A percentile compares a stretch with the other conserved stretches of the same genome.
Conservation (phyloP, 768 basidiomycete species). For the Pleurotus ostreatus region DNA sequence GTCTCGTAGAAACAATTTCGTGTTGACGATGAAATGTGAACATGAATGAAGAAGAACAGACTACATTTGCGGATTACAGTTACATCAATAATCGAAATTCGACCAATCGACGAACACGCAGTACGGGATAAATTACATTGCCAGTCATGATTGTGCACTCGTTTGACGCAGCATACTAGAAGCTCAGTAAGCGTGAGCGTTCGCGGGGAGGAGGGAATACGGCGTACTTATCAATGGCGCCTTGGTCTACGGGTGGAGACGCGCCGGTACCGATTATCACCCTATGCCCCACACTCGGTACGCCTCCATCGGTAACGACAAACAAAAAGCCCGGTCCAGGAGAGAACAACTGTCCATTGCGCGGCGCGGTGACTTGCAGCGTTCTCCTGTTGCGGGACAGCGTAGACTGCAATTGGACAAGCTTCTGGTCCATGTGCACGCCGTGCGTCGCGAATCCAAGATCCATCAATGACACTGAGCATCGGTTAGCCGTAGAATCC, state of each 20-base stretch:
- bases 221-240: conserved; percentile 3
- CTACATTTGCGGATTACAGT: too few species aligned
- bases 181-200: too few species aligned
- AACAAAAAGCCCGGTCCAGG: conserved; percentile 34
- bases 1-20: too few species aligned
- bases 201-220: conserved; percentile 12
- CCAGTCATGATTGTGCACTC: too few species aligned
- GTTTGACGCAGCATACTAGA: too few species aligned
- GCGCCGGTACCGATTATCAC: conserved; percentile 34
- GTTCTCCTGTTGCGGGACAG: conserved; percentile 26
- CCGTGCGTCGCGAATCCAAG: conserved; percentile 40
- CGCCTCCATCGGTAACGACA: conserved; percentile 31
- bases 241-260: conserved; percentile 27
- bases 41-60: too few species aligned
- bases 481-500: background rate
- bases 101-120: too few species aligned
- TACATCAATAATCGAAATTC: too few species aligned
- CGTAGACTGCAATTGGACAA: conserved; percentile 30
- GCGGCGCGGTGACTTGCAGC: conserved; percentile 29
- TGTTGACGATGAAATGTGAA: too few species aligned
- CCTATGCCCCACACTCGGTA: conserved; percentile 24
- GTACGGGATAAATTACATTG: too few species aligned
- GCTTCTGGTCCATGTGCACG: conserved; percentile 34
- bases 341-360: conserved; percentile 32
- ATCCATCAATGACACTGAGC: conserved; percentile 35